These are phyloP conservation scores for Stentor coeruleus DNA, from an alignment of 73 alveolate species.

Conservation along the genomic window DNA sequence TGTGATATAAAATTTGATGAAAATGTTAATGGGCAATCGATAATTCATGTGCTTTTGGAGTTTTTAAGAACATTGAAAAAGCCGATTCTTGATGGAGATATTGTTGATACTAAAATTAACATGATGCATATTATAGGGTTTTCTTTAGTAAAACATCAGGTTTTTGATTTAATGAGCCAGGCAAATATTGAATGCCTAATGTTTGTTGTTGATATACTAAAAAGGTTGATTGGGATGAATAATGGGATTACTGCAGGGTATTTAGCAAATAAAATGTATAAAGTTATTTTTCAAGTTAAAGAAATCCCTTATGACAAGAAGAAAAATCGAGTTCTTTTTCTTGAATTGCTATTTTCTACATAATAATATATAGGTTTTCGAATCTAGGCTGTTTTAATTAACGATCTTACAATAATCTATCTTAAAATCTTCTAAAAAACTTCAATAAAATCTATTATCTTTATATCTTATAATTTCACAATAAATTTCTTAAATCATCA, in stretches of 20 bases:
- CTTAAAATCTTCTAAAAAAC: too few species aligned
- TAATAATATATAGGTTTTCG: too few species aligned
- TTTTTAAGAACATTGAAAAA: neutral
- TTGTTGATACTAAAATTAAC: neutral
- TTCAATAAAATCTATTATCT: too few species aligned
- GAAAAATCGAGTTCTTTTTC: neutral
- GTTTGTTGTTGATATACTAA: neutral
- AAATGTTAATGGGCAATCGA: neutral
- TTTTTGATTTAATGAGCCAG: neutral
- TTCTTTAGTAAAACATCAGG: neutral
- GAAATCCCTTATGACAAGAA: neutral
- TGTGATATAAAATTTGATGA: neutral
- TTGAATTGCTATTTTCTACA: too few species aligned
- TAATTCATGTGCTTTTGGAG: neutral
- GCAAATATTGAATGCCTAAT: neutral
- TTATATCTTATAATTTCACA: too few species aligned
- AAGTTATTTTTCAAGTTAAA: neutral
- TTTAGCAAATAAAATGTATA: neutral
- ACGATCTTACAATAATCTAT: too few species aligned
- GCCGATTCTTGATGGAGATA: neutral
- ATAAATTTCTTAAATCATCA: too few species aligned
- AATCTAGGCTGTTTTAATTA: too few species aligned
- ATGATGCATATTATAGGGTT: neutral
- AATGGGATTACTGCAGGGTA: neutral
- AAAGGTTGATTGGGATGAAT: too few species aligned